Conservation (phyloP, 371 early-diverging fungal genomes). For the Lichtheimia hyalospora region DNA sequence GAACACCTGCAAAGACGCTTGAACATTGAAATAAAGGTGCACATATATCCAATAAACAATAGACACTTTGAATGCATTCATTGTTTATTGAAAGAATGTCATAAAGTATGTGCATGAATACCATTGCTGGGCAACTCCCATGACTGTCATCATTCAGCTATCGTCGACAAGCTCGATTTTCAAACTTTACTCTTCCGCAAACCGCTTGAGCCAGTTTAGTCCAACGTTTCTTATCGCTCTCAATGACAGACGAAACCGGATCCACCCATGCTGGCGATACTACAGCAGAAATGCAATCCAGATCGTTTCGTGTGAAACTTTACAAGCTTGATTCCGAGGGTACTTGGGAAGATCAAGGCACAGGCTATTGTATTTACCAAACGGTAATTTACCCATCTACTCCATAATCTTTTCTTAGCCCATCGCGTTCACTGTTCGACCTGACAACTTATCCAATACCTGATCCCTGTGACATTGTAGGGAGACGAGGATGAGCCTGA, state of each 20-base stretch:
- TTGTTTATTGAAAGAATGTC: too few relatives aligned
- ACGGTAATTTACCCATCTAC: constrained; percentile 32
- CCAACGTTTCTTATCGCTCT: not conserved
- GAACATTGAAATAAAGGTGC: too few relatives aligned
- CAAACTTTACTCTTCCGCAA: too few relatives aligned
- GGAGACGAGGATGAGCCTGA: constrained; percentile 52
- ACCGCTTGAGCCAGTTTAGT: too few relatives aligned
- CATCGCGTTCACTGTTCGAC: constrained; percentile 7
- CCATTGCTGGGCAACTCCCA: too few relatives aligned
- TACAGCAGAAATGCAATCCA: not conserved
- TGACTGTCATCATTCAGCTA: too few relatives aligned
- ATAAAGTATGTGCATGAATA: too few relatives aligned
- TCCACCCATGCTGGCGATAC: not conserved
- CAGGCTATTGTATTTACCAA: constrained; percentile 67
- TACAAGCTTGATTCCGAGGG: constrained; percentile 69
- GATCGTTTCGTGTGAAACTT: constrained; percentile 68
- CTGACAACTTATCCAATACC: constrained; percentile 19
- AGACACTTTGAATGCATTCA: too few relatives aligned
- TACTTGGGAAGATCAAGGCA: constrained; percentile 83
- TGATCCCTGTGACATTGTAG: constrained; percentile 20
- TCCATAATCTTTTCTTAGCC: not conserved
- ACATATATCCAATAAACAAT: too few relatives aligned
- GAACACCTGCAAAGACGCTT: too few relatives aligned
- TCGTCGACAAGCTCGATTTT: too few relatives aligned
- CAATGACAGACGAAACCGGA: constrained; percentile 1